phyloP scores from a whole-genome alignment of 129 eudicot species.

The Lonicera japonica region DNA sequence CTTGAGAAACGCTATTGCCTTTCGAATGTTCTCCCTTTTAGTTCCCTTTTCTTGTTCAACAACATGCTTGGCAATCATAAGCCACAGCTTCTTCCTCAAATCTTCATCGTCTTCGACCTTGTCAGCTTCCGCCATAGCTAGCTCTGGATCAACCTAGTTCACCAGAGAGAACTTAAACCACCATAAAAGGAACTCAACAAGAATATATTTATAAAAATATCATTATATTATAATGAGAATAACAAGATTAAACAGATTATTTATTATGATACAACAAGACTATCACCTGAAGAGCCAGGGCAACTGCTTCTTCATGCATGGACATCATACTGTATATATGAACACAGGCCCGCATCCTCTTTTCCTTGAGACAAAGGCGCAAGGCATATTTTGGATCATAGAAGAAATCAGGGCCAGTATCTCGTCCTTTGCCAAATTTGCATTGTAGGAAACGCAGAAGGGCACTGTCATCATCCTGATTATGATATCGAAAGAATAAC shows the following conservation, averaged over 20 bases:
- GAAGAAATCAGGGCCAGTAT: conserved; percentile 73
- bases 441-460: conserved; percentile 91
- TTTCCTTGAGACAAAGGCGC: conserved; percentile 87
- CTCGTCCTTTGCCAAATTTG: conserved; percentile 79
- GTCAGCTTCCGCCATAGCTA: conserved; percentile 98
- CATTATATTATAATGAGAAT: too few species aligned
- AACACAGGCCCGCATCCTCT: conserved; percentile 95
- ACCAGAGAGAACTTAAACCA: conserved; percentile 8
- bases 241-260: too few species aligned
- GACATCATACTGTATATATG: conserved; percentile 99
- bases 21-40: conserved; percentile 84
- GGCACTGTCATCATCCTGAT: conserved; percentile 89
- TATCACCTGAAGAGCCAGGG: conserved; percentile 92
- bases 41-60: conserved; percentile 91
- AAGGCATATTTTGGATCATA: conserved; percentile 96
- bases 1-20: conserved; percentile 92
- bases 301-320: conserved; percentile 99
- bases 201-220: too few species aligned
- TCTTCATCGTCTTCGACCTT: conserved; percentile 98
- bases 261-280: neutral
- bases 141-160: conserved; percentile 87
- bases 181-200: too few species aligned
- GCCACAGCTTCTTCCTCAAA: conserved; percentile 91
- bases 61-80: conserved; percentile 99
- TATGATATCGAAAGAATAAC: neutral